phyloP scores from a whole-genome alignment of 179 eudicot species.

The Silene vulgaris region DNA sequence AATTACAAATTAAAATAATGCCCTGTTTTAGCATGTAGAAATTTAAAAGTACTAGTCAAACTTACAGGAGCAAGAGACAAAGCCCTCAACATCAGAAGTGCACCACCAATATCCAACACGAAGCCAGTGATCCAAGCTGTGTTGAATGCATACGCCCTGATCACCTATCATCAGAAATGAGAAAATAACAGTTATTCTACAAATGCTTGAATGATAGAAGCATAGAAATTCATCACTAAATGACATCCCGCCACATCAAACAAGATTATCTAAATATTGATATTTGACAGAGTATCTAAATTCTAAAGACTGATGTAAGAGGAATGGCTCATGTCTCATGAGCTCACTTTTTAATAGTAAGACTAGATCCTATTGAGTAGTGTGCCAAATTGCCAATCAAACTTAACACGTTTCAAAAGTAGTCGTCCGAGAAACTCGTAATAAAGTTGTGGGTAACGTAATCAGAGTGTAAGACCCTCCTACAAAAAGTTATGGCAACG shows the following conservation, averaged over 20 bases:
- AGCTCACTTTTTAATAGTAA: no score
- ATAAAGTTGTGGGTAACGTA: background rate
- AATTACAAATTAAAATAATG: background rate
- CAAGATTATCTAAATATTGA: background rate
- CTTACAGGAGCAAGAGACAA: constrained; percentile 97
- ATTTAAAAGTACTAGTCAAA: constrained; percentile 19
- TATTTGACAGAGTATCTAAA: background rate
- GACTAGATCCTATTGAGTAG: no score
- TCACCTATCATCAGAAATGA: constrained; percentile 49
- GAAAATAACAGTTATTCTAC: background rate
- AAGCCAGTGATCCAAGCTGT: constrained; percentile 79
- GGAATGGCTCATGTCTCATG: no score
- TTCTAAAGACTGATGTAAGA: no score
- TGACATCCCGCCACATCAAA: constrained; percentile 9
- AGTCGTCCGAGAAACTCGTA: background rate
- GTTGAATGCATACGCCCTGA: constrained; percentile 82
- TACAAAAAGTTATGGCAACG: background rate
- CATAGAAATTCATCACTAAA: background rate
- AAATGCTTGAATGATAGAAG: background rate
- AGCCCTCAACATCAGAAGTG: constrained; percentile 83
- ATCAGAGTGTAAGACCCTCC: background rate
- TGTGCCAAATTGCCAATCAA: no score
- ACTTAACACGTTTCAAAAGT: background rate
- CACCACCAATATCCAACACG: constrained; percentile 88
- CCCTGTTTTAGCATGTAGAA: background rate